phyloP scores from a whole-genome alignment of 2,329 filamentous ascomycete genomes.

The Paecilomyces niveus region DNA sequence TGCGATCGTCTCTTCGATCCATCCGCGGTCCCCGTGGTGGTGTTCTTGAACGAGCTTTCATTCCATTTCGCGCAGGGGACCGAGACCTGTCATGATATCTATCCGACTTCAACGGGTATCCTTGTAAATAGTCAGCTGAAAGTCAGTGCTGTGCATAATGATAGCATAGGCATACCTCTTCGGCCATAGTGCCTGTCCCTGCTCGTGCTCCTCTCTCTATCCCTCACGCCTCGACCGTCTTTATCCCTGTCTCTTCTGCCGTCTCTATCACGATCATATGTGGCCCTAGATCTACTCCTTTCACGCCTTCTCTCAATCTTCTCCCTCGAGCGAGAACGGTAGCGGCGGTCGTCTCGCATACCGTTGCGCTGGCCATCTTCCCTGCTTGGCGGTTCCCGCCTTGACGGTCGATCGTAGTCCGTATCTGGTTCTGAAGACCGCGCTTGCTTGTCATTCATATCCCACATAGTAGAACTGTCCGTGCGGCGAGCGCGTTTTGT shows the following conservation, averaged over 20 bases:
- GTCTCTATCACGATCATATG: slow-evolving; percentile 27
- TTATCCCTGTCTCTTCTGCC: slow-evolving; percentile 24
- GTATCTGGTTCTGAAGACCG: slow-evolving; percentile 20
- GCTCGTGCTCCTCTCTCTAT: slow-evolving; percentile 33
- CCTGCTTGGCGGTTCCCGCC: slow-evolving; percentile 27
- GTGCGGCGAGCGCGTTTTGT: slow-evolving; percentile 45
- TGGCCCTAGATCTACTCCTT: slow-evolving; percentile 38
- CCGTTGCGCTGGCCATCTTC: slow-evolving; percentile 32
- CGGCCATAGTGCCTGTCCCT: slow-evolving; percentile 31
- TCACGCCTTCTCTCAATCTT: slow-evolving; percentile 34
- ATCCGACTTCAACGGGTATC: slow-evolving; percentile 21
- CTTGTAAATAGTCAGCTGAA: slow-evolving; percentile 11
- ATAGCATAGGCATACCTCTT: slow-evolving; percentile 27
- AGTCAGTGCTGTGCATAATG: slow-evolving; percentile 1
- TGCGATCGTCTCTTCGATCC: slow-evolving; percentile 25
- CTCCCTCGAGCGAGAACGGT: slow-evolving; percentile 33
- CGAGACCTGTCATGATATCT: slow-evolving; percentile 30
- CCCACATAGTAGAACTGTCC: slow-evolving; percentile 59
- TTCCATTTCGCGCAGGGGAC: slow-evolving; percentile 30
- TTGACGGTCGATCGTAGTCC: slow-evolving; percentile 28
- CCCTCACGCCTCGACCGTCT: slow-evolving; percentile 31
- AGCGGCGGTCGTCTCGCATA: slow-evolving; percentile 31
- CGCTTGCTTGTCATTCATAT: slow-evolving; percentile 33
- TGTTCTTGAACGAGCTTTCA: slow-evolving; percentile 26
- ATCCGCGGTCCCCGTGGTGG: slow-evolving; percentile 27